phyloP scores from a whole-genome alignment of 108 stramenopile species.

The Cyclotella cryptica region DNA sequence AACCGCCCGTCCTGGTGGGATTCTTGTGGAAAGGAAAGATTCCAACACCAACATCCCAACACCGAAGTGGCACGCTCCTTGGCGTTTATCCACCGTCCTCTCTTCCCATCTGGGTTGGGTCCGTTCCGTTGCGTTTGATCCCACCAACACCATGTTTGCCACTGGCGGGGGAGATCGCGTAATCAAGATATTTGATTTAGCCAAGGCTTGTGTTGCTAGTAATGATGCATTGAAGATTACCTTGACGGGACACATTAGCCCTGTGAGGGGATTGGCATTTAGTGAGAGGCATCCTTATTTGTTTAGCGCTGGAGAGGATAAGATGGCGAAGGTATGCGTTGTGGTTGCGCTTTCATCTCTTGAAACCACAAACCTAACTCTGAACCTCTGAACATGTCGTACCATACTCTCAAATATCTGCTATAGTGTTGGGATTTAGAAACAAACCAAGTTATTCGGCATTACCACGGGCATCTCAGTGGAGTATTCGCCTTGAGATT shows the following conservation, averaged over 20 bases:
- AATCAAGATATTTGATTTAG: constrained; percentile 98
- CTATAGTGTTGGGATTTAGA: constrained; percentile 97
- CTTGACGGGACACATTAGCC: constrained; percentile 97
- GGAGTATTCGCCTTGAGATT: constrained; percentile 94
- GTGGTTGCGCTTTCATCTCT: too few relatives aligned
- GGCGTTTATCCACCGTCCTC: constrained; percentile 93
- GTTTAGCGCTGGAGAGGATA: constrained; percentile 98
- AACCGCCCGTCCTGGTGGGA: constrained; percentile 43
- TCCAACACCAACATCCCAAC: constrained; percentile 77
- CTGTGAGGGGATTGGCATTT: constrained; percentile 96
- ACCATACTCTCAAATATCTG: too few relatives aligned
- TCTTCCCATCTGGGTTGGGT: constrained; percentile 99
- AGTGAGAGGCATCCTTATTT: constrained; percentile 95
- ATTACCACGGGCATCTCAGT: constrained; percentile 98
- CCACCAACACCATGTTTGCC: constrained; percentile 96
- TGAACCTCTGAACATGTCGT: too few relatives aligned
- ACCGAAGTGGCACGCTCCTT: constrained; percentile 99
- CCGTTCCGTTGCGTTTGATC: constrained; percentile 96
- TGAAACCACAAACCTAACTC: too few relatives aligned
- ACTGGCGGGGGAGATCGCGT: constrained; percentile 97
- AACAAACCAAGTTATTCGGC: constrained; percentile 98
- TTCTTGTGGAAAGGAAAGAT: constrained; percentile 50
- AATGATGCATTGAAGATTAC: constrained; percentile 94
- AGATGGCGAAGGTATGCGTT: constrained; percentile 80
- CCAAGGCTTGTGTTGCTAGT: constrained; percentile 94